A percentile compares a stretch with the other conserved stretches of the same genome.
Conservation (phyloP, 2,329 filamentous ascomycete species). For the Cryphonectria nitschkei region DNA sequence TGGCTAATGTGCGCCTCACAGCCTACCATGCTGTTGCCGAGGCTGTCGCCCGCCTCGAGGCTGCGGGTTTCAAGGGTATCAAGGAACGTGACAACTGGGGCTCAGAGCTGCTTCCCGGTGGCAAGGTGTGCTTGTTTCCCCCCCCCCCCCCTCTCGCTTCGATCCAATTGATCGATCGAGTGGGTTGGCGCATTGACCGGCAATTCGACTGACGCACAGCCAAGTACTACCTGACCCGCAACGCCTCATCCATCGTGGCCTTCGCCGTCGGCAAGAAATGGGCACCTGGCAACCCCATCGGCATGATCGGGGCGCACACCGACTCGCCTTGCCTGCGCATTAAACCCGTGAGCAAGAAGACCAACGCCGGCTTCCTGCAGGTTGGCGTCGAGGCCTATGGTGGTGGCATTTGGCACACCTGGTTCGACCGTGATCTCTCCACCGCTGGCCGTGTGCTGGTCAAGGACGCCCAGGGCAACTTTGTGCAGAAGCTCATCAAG, state of each 20-base stretch:
- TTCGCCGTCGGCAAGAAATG: constrained; percentile 91
- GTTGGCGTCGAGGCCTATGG: constrained; percentile 97
- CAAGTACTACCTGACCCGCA: constrained; percentile 88
- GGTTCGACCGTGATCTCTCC: constrained; percentile 94
- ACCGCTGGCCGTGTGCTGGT: constrained; percentile 89
- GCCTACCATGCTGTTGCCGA: constrained; percentile 93
- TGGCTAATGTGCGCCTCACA: constrained; percentile 41
- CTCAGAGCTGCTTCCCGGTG: constrained; percentile 76
- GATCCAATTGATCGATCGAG: not conserved
- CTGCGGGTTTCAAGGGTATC: constrained; percentile 85
- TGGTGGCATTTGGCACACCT: constrained; percentile 96
- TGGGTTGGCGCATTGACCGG: not conserved
- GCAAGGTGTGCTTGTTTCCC: constrained; percentile 55
- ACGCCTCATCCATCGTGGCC: constrained; percentile 87
- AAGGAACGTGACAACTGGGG: constrained; percentile 91
- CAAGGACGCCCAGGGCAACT: constrained; percentile 70
- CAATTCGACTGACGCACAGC: not conserved
- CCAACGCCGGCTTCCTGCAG: constrained; percentile 84
- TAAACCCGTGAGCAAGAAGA: constrained; percentile 93
- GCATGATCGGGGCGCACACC: constrained; percentile 95
- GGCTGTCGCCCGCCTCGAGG: constrained; percentile 73
- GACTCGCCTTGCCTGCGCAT: constrained; percentile 90
- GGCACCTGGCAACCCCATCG: constrained; percentile 86
- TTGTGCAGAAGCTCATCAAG: constrained; percentile 85
- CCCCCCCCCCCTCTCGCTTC: not conserved